A percentile compares a stretch with the other conserved stretches of the same genome.
Conservation (phyloP, 805 yeast genomes). For the Cyberlindnera lachancei region DNA sequence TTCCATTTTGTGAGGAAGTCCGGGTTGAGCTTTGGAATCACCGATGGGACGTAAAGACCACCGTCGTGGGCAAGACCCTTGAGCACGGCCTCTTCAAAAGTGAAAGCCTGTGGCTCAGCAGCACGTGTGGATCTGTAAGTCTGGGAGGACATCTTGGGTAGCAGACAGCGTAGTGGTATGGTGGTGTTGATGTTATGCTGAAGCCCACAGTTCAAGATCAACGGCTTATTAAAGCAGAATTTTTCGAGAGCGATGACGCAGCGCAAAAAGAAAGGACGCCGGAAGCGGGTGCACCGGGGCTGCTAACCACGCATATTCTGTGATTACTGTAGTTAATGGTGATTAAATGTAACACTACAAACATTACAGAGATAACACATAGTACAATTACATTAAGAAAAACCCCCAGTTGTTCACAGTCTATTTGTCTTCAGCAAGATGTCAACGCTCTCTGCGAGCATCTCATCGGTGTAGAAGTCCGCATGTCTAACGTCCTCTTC, state of each 20-base stretch:
- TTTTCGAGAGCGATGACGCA: neutral
- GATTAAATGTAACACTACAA: too few relatives aligned
- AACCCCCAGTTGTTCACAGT: too few relatives aligned
- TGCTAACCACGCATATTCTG: too few relatives aligned
- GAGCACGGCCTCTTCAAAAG: constrained; percentile 77
- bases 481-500: constrained; percentile 87
- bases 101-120: constrained; percentile 37
- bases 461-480: constrained; percentile 67
- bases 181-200: too few relatives aligned
- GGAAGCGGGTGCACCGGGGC: too few relatives aligned
- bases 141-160: constrained; percentile 35
- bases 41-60: constrained; percentile 86
- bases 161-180: too few relatives aligned
- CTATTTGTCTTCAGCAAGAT: constrained; percentile 54
- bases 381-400: too few relatives aligned
- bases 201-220: too few relatives aligned
- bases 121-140: constrained; percentile 79
- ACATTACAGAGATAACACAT: too few relatives aligned
- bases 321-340: too few relatives aligned
- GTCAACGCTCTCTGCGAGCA: constrained; percentile 72
- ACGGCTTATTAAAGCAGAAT: neutral
- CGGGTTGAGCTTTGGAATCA: constrained; percentile 58
- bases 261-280: neutral
- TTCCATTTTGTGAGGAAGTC: constrained; percentile 59
- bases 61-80: constrained; percentile 96